Base-by-base conservation (phyloP, 2,329 filamentous ascomycete genomes). In the Raffaelea arxii region DNA sequence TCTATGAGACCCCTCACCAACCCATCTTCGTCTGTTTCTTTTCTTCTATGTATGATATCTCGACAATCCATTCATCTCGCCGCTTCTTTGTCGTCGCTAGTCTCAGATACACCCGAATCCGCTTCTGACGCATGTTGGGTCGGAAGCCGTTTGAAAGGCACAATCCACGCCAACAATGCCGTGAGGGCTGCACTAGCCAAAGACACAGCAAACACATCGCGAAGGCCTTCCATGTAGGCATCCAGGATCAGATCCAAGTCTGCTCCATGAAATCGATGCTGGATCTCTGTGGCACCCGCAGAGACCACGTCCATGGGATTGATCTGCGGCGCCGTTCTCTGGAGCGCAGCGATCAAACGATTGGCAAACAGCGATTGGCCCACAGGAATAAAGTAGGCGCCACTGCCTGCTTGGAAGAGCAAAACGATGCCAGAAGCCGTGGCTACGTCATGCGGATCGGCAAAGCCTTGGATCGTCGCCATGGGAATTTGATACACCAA, bases 311-410 rank as follows among this genome's bases (percentile, higher is more conserved):
- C 7, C 3, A 12, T 3, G 4, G 27, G 6, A 21, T 43, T 27
- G 18, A 43, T 32, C 19, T 23, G 18, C 3, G 41, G 27, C 11
- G n/a, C 18, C 11, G 14, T 35, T 11, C 14, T 18, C 7, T 19
- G 25, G 7, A 43, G 25, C 5, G 12, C n/a, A 14, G 21, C 25
- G 25, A 78, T 62, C 25, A 86, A 64, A 1, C 71, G 75, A 54
- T 84, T 83, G 53, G 77, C 72, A 64, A 86, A 85, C 41, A 84
- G 70, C 22, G 79, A 78, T 59, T 86, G 78, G 0, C 75, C 75
- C 14, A 84, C 74, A 6, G 42, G 22, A 25, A 49, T 21, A 19
- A 49, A 42, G 19, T 43, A 25, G 19, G 81, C 78, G 3, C 80
- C 80, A 32, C 80, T 80, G 1, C 85, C 67, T 1, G 70, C 70